Evolutionary conservation across 805 yeast species (phyloP).

Genomic region (Naumovozyma castellii): DNA sequence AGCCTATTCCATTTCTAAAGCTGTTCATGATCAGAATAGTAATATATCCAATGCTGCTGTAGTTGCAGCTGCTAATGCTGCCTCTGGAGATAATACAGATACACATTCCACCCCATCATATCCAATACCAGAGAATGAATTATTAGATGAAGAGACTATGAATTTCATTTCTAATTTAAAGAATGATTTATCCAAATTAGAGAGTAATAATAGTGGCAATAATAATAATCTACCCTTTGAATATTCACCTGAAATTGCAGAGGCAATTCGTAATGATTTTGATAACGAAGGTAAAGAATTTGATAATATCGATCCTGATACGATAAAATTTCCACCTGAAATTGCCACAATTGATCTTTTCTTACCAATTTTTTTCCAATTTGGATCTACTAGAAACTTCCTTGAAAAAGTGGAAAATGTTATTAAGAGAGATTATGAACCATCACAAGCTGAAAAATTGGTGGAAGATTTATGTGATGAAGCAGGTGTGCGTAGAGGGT

Average conservation of each 20-base stretch:
- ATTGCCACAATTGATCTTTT: constrained; percentile 26
- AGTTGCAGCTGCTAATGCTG: constrained; percentile 13
- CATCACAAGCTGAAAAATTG: constrained; percentile 36
- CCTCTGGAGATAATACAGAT: constrained; percentile 26
- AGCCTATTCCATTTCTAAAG: constrained; percentile 4
- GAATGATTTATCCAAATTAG: constrained; percentile 22
- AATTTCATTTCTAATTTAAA: constrained; percentile 27
- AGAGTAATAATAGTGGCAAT: constrained; percentile 1
- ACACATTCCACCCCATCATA: constrained; percentile 20
- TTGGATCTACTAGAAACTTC: constrained; percentile 23
- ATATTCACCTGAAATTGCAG: constrained; percentile 29
- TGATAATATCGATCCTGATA: constrained; percentile 22
- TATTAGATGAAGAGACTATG: constrained; percentile 30
- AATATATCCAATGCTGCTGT: constrained; percentile 21
- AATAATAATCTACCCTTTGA: constrained; percentile 20
- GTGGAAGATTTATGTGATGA: constrained; percentile 34
- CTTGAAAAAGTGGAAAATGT: constrained; percentile 32
- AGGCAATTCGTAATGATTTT: constrained; percentile 27
- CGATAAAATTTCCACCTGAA: constrained; percentile 29
- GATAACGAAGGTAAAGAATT: constrained; percentile 23
- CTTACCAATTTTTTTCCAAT: constrained; percentile 26
- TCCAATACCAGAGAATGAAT: constrained; percentile 29
- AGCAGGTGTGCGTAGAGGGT: constrained; percentile 35
- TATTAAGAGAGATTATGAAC: constrained; percentile 33
- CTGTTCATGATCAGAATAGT: constrained; percentile 1